Evolutionary conservation across 805 yeast species (phyloP).

Genomic region (Starmerella ratchasimensis): DNA sequence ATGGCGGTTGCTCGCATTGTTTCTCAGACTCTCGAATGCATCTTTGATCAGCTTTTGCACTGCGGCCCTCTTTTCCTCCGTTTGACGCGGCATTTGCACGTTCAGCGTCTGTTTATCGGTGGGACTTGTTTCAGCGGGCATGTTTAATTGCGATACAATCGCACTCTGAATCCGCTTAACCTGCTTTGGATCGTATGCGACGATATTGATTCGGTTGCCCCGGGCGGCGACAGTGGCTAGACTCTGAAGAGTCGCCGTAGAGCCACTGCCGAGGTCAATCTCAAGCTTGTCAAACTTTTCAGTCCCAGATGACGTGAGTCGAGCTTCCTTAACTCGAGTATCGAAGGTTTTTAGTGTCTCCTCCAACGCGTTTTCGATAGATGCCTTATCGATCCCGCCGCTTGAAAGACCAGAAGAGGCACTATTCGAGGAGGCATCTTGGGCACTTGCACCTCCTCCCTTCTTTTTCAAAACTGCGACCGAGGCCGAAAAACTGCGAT

Average conservation of each 20-base stretch:
- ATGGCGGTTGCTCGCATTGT: slow-evolving; percentile 31
- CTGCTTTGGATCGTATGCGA: slow-evolving; percentile 78
- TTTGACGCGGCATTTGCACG: slow-evolving; percentile 61
- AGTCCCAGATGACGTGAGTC: slow-evolving; percentile 58
- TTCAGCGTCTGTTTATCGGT: slow-evolving; percentile 58
- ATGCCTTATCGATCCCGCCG: slow-evolving; percentile 7
- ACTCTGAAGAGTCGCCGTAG: slow-evolving; percentile 35
- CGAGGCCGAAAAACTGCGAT: slow-evolving; percentile 1
- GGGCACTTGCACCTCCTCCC: neutral
- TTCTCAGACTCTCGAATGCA: slow-evolving; percentile 49
- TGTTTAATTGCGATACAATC: slow-evolving; percentile 50
- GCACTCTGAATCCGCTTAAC: slow-evolving; percentile 57
- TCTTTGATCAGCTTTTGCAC: slow-evolving; percentile 48
- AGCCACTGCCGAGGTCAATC: slow-evolving; percentile 37
- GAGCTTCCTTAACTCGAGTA: slow-evolving; percentile 46
- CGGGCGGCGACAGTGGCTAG: slow-evolving; percentile 27
- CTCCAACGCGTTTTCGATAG: slow-evolving; percentile 12
- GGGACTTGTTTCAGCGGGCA: slow-evolving; percentile 70
- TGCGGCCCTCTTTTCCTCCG: slow-evolving; percentile 48
- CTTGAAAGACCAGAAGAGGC: slow-evolving; percentile 5
- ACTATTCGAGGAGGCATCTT: neutral
- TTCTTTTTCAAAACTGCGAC: slow-evolving; percentile 7
- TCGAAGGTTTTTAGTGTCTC: slow-evolving; percentile 28
- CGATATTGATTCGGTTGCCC: slow-evolving; percentile 34
- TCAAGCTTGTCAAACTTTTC: slow-evolving; percentile 46